Evolutionary conservation across 371 early-diverging fungal genomes (phyloP).

Genomic region (Saksenaea oblongispora): DNA sequence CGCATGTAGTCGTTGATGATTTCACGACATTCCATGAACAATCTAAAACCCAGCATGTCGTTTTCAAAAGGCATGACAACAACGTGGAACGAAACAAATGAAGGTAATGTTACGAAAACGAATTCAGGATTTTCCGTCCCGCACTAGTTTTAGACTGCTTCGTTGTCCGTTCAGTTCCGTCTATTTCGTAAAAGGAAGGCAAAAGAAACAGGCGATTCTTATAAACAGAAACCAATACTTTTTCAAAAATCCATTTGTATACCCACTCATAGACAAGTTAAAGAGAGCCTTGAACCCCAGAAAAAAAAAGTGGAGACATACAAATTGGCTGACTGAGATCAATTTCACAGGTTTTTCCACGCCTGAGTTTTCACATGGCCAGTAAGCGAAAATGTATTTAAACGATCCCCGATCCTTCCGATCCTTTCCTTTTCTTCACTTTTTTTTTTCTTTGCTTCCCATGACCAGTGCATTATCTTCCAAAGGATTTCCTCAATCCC

Average conservation of each 20-base stretch:
- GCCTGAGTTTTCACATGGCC: not conserved
- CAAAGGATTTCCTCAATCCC: conserved; percentile 10
- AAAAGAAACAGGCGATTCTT: no score
- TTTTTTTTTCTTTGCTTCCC: conserved; percentile 4
- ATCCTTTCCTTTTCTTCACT: not conserved
- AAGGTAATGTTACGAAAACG: not conserved
- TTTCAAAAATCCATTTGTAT: no score
- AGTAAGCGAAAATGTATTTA: not conserved
- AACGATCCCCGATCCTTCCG: not conserved
- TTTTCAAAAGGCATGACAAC: not conserved
- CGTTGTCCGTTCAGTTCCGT: not conserved
- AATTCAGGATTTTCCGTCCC: not conserved
- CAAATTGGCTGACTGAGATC: not conserved
- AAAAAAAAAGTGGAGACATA: not conserved
- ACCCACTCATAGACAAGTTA: not conserved
- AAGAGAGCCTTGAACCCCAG: not conserved
- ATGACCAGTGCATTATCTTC: conserved; percentile 1
- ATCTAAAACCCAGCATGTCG: not conserved
- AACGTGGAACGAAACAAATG: not conserved
- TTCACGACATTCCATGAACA: no score
- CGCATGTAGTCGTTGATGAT: no score
- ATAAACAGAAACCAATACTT: no score
- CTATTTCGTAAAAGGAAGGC: not conserved
- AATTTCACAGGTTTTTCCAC: not conserved
- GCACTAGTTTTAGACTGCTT: not conserved